Percentiles rank a stretch among this genome's conserved stretches.
Conservation (phyloP, 257 asterid genomes). For the Gynochthodes officinalis region DNA sequence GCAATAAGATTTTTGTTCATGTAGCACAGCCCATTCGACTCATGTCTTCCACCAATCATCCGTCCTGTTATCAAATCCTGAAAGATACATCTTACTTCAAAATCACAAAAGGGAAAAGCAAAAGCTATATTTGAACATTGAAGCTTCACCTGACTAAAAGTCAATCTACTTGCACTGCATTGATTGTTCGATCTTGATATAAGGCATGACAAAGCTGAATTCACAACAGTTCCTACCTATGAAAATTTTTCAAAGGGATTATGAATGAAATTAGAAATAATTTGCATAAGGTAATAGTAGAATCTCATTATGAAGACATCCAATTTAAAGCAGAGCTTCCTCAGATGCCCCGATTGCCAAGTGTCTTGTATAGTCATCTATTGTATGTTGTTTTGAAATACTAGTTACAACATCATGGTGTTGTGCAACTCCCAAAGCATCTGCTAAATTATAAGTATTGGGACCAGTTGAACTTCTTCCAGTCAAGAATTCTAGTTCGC, state of each 20-base stretch:
- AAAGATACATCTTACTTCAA: too few relatives aligned
- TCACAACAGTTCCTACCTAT: constrained; percentile 62
- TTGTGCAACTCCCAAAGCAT: constrained; percentile 76
- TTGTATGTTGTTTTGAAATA: constrained; percentile 83
- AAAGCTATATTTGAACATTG: neutral
- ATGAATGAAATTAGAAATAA: constrained; percentile 12
- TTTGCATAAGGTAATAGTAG: neutral
- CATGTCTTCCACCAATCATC: too few relatives aligned
- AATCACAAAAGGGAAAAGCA: neutral
- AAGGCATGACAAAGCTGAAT: constrained; percentile 70
- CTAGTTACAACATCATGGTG: constrained; percentile 88
- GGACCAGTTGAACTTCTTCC: constrained; percentile 48
- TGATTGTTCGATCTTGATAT: constrained; percentile 37
- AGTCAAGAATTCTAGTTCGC: constrained; percentile 71
- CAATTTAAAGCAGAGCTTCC: constrained; percentile 28
- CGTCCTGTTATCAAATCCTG: too few relatives aligned
- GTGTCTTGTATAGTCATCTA: constrained; percentile 84
- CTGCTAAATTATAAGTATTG: constrained; percentile 58
- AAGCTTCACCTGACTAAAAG: constrained; percentile 63
- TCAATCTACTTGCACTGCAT: constrained; percentile 37
- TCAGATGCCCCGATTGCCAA: constrained; percentile 72
- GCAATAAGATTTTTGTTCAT: too few relatives aligned
- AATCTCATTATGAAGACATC: too few relatives aligned
- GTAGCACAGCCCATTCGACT: too few relatives aligned
- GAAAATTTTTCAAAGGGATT: too few relatives aligned